These are phyloP conservation scores for Coemansia sp. DNA, from an alignment of 192 early-diverging fungal species.

Conservation along the genomic window DNA sequence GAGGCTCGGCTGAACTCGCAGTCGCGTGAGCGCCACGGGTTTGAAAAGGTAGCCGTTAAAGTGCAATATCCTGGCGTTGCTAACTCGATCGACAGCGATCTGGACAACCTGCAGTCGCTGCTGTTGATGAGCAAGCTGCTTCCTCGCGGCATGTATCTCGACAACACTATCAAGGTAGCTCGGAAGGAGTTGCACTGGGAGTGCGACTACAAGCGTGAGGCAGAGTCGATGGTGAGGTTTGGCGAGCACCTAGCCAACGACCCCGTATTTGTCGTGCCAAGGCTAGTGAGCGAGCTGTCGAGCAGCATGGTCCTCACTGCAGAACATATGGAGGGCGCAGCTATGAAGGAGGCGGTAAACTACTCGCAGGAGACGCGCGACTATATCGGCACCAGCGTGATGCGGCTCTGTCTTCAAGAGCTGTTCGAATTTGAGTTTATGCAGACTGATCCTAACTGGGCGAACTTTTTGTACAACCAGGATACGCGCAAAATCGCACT, in stretches of 20 bases:
- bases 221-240: conserved; percentile 73
- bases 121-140: conserved; percentile 80
- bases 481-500: conserved; percentile 70
- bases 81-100: conserved; percentile 82
- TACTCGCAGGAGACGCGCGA: conserved; percentile 59
- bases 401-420: conserved; percentile 84
- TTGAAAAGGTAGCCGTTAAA: conserved; percentile 77
- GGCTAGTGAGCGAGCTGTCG: conserved; percentile 65
- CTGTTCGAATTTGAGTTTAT: conserved; percentile 93
- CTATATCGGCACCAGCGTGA: conserved; percentile 71
- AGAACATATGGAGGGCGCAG: conserved; percentile 74
- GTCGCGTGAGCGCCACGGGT: conserved; percentile 14
- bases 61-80: conserved; percentile 96
- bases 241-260: conserved; percentile 61
- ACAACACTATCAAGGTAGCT: conserved; percentile 92
- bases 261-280: conserved; percentile 68
- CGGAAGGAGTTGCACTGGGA: conserved; percentile 89
- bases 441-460: conserved; percentile 99
- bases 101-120: conserved; percentile 78
- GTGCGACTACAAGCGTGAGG: conserved; percentile 90
- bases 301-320: conserved; percentile 75
- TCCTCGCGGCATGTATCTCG: conserved; percentile 92
- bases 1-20: conserved; percentile 51
- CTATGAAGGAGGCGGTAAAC: conserved; percentile 61
- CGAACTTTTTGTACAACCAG: conserved; percentile 90